Evolutionary conservation across 2,329 filamentous ascomycete species (phyloP).

Genomic region (Aspergillus japonicus): DNA sequence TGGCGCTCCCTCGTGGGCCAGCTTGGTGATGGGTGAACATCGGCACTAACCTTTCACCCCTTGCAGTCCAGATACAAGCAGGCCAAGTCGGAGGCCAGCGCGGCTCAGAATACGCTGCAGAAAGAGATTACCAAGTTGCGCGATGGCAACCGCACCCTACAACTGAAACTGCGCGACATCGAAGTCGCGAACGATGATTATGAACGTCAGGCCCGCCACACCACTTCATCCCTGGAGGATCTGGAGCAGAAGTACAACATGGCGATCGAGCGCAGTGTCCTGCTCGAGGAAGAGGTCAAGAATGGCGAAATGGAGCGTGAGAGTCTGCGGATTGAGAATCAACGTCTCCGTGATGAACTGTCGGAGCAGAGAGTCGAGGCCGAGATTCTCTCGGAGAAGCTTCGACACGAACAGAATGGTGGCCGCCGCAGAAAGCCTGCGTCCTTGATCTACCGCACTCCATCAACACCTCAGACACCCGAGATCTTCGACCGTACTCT

Average conservation of each 20-base stretch:
- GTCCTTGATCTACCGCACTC: constrained; percentile 47
- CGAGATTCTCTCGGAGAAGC: constrained; percentile 90
- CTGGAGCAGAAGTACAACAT: constrained; percentile 96
- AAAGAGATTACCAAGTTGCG: constrained; percentile 93
- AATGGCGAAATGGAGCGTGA: constrained; percentile 90
- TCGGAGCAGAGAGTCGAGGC: constrained; percentile 92
- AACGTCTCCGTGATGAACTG: constrained; percentile 85
- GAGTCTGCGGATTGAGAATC: constrained; percentile 80
- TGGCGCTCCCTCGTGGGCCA: background rate
- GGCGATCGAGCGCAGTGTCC: constrained; percentile 83
- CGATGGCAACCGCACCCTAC: constrained; percentile 76
- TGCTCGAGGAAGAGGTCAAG: constrained; percentile 94
- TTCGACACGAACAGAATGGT: constrained; percentile 65
- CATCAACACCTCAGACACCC: constrained; percentile 61
- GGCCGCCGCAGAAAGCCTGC: constrained; percentile 54
- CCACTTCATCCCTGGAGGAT: constrained; percentile 92
- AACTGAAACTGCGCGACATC: constrained; percentile 84
- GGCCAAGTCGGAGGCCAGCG: constrained; percentile 81
- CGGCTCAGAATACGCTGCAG: constrained; percentile 80
- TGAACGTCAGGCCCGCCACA: constrained; percentile 92
- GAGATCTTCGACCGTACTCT: constrained; percentile 71
- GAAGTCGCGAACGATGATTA: constrained; percentile 99
- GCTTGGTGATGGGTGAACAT: constrained; percentile 3
- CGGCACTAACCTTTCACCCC: constrained; percentile 1
- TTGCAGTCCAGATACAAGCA: constrained; percentile 89